phyloP scores from a whole-genome alignment of 805 yeast genomes.

The Schwanniomyces sp. region DNA sequence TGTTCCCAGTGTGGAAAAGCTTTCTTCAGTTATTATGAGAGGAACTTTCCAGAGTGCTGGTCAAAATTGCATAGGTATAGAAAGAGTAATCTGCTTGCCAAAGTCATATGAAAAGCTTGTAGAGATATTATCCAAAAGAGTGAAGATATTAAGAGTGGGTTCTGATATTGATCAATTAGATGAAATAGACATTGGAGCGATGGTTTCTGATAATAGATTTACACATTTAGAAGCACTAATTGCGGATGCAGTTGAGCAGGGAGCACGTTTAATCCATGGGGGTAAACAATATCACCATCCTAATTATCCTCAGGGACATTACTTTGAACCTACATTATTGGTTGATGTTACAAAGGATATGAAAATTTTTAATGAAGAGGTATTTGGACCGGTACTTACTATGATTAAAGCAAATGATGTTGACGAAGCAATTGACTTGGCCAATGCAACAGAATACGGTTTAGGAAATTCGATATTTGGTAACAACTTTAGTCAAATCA shows the following conservation, averaged over 20 bases:
- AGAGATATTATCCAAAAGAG: slow-evolving; percentile 53
- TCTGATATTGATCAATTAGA: slow-evolving; percentile 90
- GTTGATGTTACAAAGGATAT: slow-evolving; percentile 74
- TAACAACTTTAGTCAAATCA: slow-evolving; percentile 52
- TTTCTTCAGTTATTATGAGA: slow-evolving; percentile 75
- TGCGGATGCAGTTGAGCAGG: slow-evolving; percentile 69
- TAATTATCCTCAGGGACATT: slow-evolving; percentile 92
- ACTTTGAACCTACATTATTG: slow-evolving; percentile 85
- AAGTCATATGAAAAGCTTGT: slow-evolving; percentile 65
- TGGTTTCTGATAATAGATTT: slow-evolving; percentile 79
- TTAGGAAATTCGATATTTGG: slow-evolving; percentile 93
- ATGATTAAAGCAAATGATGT: slow-evolving; percentile 69
- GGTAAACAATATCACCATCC: slow-evolving; percentile 84
- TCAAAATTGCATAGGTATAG: slow-evolving; percentile 97
- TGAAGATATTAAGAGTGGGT: slow-evolving; percentile 70
- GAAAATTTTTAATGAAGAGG: slow-evolving; percentile 85
- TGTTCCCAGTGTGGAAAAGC: slow-evolving; percentile 55
- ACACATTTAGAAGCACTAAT: slow-evolving; percentile 64
- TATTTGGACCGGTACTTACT: slow-evolving; percentile 89
- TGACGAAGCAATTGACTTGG: slow-evolving; percentile 69
- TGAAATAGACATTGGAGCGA: slow-evolving; percentile 95
- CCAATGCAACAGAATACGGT: slow-evolving; percentile 86
- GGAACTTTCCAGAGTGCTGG: slow-evolving; percentile 98
- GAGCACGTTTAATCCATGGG: slow-evolving; percentile 81
- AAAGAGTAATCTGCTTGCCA: slow-evolving; percentile 83